A percentile compares a stretch with the other conserved stretches of the same genome.
Evolutionary conservation across 2,329 filamentous ascomycete genomes (phyloP).

Genomic region (Plenodomus biglobosus): DNA sequence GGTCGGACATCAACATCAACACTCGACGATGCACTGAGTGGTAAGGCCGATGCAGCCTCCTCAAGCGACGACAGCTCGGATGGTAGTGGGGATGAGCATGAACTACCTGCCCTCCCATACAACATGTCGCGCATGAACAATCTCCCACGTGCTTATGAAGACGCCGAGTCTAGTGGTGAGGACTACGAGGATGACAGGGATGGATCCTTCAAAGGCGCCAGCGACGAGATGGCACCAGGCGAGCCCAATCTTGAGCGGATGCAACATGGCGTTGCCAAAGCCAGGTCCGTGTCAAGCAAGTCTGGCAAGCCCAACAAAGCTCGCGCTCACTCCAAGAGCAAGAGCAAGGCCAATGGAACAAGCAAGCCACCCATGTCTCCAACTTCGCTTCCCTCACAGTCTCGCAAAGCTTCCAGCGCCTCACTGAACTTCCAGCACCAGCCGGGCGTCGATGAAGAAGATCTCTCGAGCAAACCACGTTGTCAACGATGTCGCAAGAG

Average conservation of each 20-base stretch:
- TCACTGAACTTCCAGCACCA: slow-evolving; percentile 67
- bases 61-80: slow-evolving; percentile 65
- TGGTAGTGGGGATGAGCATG: slow-evolving; percentile 64
- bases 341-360: slow-evolving; percentile 47
- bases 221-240: slow-evolving; percentile 49
- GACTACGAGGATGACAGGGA: slow-evolving; percentile 58
- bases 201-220: slow-evolving; percentile 57
- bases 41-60: slow-evolving; percentile 70
- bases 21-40: slow-evolving; percentile 89
- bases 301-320: slow-evolving; percentile 44
- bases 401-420: slow-evolving; percentile 73
- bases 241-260: slow-evolving; percentile 42
- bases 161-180: slow-evolving; percentile 61
- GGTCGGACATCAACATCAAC: slow-evolving; percentile 92
- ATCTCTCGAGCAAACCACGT: slow-evolving; percentile 90
- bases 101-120: slow-evolving; percentile 43
- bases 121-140: slow-evolving; percentile 23
- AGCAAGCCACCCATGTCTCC: slow-evolving; percentile 55
- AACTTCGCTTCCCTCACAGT: slow-evolving; percentile 65
- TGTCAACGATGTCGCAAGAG: slow-evolving; percentile 99
- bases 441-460: slow-evolving; percentile 73
- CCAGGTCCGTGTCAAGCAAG: slow-evolving; percentile 45
- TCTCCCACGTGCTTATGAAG: slow-evolving; percentile 50
- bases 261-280: slow-evolving; percentile 45
- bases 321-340: slow-evolving; percentile 54